Evolutionary conservation across 1,284 basidiomycete genomes (phyloP), one percentile per base, ranked within the genome.

Genomic region (Naganishia sp.): DNA sequence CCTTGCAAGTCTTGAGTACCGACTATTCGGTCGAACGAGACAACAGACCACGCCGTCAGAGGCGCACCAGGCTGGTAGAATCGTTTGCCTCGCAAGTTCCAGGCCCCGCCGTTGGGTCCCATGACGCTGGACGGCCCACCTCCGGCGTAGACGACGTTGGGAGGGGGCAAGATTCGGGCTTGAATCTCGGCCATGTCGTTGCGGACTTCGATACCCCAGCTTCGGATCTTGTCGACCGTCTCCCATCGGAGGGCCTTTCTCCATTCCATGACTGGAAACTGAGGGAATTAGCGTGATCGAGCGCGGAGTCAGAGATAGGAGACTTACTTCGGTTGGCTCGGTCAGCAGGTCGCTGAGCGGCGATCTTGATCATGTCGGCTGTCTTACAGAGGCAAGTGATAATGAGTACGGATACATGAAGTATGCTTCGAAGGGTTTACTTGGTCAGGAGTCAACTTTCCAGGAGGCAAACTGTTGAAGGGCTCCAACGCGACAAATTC

Each of bases 301-400:
- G 17, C 15, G 21, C 35, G 6, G 55, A 43, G 32, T 10, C 39
- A 11, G 9, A 25, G 41, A 15, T 39, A 52, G 31, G 31, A n/a
- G 23, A 71, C 73, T 70, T 57, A 76, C 74, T 80, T 62, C 70
- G 57, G 64, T 41, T 71, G 63, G 49, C 78, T 73, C 67, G 39
- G 57, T 80, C 74, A 2, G 68, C 69, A 25, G 80, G 80, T 35
- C 71, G 70, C 66, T 76, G 76, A 15, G 79, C 80, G 15, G 79
- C 76, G 35, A 78, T 71, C 65, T 75, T 77, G 73, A 81, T 80
- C 77, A 81, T 81, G 63, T n/a, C 77, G 21, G 77, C 77, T 9
- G 78, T 75, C 68, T 78, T 9, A 3, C 28, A 28, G 28, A 28
- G 43, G 56, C 63, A 31, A 58, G 66, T 46, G 47, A 55, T n/a